These are phyloP conservation scores for Xylaria sp. DNA, from an alignment of 2,329 filamentous ascomycete genomes.

Conservation along the genomic window DNA sequence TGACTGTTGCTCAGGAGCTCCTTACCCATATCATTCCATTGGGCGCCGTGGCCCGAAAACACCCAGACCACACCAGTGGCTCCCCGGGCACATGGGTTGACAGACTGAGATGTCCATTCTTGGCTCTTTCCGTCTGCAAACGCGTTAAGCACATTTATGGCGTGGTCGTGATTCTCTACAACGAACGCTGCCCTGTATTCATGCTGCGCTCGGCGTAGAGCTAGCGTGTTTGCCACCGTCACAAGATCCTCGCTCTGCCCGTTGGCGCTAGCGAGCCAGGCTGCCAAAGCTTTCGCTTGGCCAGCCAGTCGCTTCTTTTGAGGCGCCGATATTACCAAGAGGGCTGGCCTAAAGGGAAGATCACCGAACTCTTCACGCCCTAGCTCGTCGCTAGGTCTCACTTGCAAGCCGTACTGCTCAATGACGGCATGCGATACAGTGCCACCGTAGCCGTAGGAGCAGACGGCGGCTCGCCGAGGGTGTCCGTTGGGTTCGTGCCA, in stretches of 20 bases:
- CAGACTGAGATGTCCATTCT: conserved; percentile 15
- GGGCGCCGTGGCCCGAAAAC: conserved; percentile 51
- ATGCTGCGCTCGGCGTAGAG: conserved; percentile 21
- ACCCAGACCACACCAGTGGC: conserved; percentile 43
- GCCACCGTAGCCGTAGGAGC: conserved; percentile 44
- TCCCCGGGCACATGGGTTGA: conserved; percentile 14
- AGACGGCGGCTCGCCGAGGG: conserved; percentile 38
- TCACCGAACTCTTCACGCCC: neutral
- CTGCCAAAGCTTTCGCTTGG: conserved; percentile 9
- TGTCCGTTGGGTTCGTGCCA: conserved; percentile 29
- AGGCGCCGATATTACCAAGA: conserved; percentile 23
- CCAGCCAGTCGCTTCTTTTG: conserved; percentile 20
- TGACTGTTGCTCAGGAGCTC: conserved; percentile 40
- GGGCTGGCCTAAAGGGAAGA: neutral
- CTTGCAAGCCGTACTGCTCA: conserved; percentile 9
- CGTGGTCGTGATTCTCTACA: conserved; percentile 11
- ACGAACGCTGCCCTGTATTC: conserved; percentile 21
- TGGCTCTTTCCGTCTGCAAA: conserved; percentile 10
- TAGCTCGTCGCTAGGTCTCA: neutral
- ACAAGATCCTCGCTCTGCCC: conserved; percentile 3
- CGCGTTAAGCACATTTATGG: conserved; percentile 8
- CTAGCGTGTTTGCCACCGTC: conserved; percentile 15
- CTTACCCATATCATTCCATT: conserved; percentile 49
- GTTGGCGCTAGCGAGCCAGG: conserved; percentile 1
- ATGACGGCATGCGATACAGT: conserved; percentile 44